Conservation (phyloP, 2,329 filamentous ascomycete species). For the Cordyceps tenuipes region DNA sequence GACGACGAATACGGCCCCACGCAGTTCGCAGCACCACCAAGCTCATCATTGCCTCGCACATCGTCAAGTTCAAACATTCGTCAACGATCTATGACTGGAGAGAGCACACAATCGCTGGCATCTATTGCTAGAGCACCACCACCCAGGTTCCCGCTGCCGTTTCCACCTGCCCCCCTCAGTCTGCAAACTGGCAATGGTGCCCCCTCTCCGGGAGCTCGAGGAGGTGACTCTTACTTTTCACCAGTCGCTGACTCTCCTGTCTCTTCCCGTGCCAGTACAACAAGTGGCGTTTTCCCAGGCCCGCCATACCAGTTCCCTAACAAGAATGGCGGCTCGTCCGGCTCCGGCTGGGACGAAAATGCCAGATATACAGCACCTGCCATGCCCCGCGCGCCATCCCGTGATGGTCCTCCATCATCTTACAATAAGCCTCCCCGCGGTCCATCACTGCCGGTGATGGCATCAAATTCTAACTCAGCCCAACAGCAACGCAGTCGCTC, state of each 20-base stretch:
- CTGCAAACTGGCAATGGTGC: constrained; percentile 53
- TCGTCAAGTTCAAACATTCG: constrained; percentile 68
- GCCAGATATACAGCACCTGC: constrained; percentile 85
- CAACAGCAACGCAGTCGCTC: constrained; percentile 73
- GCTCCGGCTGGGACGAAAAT: constrained; percentile 62
- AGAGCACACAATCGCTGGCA: constrained; percentile 53
- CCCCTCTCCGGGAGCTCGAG: constrained; percentile 52
- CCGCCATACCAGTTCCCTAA: constrained; percentile 63
- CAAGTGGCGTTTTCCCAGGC: constrained; percentile 61
- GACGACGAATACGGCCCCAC: constrained; percentile 44
- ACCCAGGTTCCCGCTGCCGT: constrained; percentile 62
- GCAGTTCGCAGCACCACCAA: constrained; percentile 25
- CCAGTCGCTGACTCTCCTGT: constrained; percentile 72
- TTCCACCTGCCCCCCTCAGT: constrained; percentile 51
- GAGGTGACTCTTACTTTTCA: constrained; percentile 87
- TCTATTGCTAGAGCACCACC: constrained; percentile 53
- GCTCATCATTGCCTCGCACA: constrained; percentile 25
- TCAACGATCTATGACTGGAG: constrained; percentile 66
- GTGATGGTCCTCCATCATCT: constrained; percentile 61
- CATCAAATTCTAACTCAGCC: constrained; percentile 44
- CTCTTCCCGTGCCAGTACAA: constrained; percentile 65
- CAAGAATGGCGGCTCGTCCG: constrained; percentile 50
- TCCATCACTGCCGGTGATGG: constrained; percentile 72
- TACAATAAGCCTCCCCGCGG: constrained; percentile 63
- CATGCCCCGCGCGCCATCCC: constrained; percentile 70